These are phyloP conservation scores for Sphaerulina vaccinii DNA, from an alignment of 2,329 filamentous ascomycete genomes.

Conservation along the genomic window DNA sequence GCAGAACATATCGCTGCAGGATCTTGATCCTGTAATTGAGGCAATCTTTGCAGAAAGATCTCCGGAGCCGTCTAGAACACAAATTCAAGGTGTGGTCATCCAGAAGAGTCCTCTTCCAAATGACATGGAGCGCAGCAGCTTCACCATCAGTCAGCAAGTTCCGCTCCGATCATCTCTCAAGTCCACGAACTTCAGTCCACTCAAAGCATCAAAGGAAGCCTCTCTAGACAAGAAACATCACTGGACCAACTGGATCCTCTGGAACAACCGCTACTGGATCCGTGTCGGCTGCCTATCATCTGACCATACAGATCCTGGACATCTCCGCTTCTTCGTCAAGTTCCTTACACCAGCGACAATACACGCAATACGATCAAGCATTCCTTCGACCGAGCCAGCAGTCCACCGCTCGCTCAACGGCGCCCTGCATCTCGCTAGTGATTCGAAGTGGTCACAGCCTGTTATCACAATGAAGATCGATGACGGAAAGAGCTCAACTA, in stretches of 20 bases:
- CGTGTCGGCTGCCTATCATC: conserved; percentile 36
- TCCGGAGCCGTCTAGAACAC: neutral
- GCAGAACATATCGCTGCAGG: conserved; percentile 44
- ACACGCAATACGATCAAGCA: neutral
- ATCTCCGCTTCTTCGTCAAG: conserved; percentile 1
- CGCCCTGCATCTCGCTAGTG: neutral
- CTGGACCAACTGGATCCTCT: conserved; percentile 44
- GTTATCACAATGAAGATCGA: conserved; percentile 4
- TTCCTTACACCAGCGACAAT: neutral
- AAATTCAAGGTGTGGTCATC: neutral
- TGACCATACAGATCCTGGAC: neutral
- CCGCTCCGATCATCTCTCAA: neutral
- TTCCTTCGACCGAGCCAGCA: neutral
- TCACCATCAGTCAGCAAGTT: neutral
- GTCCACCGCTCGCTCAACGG: neutral
- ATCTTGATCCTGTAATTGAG: conserved; percentile 43
- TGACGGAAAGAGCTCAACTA: conserved; percentile 1
- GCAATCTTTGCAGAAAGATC: conserved; percentile 41
- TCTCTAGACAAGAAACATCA: neutral
- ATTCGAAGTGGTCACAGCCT: conserved; percentile 2
- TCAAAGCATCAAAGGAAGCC: neutral
- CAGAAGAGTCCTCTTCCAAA: neutral
- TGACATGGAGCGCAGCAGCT: neutral
- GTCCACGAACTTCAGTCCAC: neutral
- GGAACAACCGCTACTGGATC: conserved; percentile 59